Evolutionary conservation across 352 stramenopile species (phyloP).

Genomic region (Thalassiosira exigua): DNA sequence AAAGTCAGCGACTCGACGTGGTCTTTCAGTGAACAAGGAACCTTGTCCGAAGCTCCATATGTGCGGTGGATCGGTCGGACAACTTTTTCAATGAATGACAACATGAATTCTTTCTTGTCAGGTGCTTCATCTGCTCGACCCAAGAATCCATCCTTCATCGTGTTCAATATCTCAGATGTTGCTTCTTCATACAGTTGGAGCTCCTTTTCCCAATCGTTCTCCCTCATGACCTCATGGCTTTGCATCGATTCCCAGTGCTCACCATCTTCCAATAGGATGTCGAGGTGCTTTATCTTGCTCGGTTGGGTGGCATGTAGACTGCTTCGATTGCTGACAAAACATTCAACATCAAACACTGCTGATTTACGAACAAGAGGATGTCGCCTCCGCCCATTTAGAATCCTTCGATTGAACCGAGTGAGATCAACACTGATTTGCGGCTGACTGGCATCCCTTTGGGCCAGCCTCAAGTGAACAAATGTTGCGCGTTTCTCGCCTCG

Average conservation of each 20-base stretch:
- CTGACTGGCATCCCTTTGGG: background rate
- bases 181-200: background rate
- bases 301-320: constrained; percentile 3
- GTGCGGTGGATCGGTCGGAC: background rate
- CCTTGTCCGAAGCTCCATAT: background rate
- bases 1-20: background rate
- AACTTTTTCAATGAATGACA: constrained; percentile 12
- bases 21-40: background rate
- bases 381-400: constrained; percentile 5
- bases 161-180: constrained; percentile 3
- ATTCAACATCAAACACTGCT: constrained; percentile 15
- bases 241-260: constrained; percentile 3
- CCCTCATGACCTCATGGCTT: background rate
- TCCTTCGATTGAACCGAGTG: constrained; percentile 27
- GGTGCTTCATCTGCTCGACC: background rate
- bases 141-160: constrained; percentile 1
- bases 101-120: background rate
- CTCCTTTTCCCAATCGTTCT: background rate
- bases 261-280: constrained; percentile 30
- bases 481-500: constrained; percentile 16
- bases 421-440: constrained; percentile 18
- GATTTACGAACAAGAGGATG: constrained; percentile 31
- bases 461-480: constrained; percentile 25
- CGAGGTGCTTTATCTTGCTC: constrained; percentile 7
- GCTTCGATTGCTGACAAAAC: constrained; percentile 26